Base-by-base conservation (phyloP, 352 stramenopile species). In the Globisporangium yorkense region DNA sequence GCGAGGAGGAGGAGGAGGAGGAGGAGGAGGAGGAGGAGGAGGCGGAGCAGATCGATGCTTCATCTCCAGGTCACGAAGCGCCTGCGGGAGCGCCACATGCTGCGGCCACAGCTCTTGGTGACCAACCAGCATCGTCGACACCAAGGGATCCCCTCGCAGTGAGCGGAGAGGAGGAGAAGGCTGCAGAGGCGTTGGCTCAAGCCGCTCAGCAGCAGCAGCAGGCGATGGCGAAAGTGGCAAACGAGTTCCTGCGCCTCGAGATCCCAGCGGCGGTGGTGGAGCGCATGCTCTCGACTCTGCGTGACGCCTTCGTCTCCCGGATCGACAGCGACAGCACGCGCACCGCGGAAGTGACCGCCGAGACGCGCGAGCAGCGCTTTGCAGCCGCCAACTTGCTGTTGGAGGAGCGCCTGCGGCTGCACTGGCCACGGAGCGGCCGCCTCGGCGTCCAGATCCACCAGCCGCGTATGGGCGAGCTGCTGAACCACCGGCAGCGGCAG, bases 401-500 rank as follows among this genome's bases (percentile, higher is more conserved):
- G 0, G 88, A 97, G 57, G 89, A 97, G 63, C 70, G 77, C 27
- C 63, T 97, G 24, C 76, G 89, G 4, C 79, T 87, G 71, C 89
- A 97, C 62, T 97, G 89, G 88, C 89, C 89, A 3, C 77, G 86
- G 13, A 89, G 77, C 56, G 85, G 87, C 5, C 72, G 84, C 24
- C 65, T 89, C 21, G 84, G 96, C 52, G 88, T 97, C 27, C 85
- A 95, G 51, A 85, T 86, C 45, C 87, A 86, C 53, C 80, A 96
- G 50, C 88, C 89, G 31, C 82, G 89, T 21, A 79, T 94, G 51
- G 70, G 84, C 3, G 89, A 97, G 43, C 68, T 97, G 24, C 55
- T 89, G 39, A 84, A 58, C 33, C 89, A 97, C 57, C 74, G 74
- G 1, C 80, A 96, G 54, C 76, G 87, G 29, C 68, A 75, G 44